These are phyloP conservation scores for Dissophora globulifera DNA, from an alignment of 192 early-diverging fungal species.

Conservation along the genomic window DNA sequence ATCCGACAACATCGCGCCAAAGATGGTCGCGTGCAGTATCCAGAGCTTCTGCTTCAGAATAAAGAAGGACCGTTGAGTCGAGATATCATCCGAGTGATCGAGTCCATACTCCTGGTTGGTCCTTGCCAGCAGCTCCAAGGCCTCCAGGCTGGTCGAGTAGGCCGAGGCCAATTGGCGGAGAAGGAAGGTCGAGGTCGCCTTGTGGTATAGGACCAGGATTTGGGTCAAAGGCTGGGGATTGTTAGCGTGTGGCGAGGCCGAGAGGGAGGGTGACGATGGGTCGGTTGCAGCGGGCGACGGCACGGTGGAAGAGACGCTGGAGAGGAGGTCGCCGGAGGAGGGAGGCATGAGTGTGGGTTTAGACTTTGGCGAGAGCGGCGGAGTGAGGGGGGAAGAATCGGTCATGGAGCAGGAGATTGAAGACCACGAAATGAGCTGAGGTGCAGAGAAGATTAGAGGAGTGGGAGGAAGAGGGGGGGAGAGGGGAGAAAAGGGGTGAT, in stretches of 20 bases:
- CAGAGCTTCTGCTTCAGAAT: slow-evolving; percentile 53
- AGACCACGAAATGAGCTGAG: background rate
- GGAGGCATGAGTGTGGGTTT: slow-evolving; percentile 11
- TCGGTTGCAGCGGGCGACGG: slow-evolving; percentile 4
- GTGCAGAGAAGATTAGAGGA: no score
- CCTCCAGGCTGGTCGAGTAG: slow-evolving; percentile 32
- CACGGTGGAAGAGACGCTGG: background rate
- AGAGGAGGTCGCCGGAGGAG: background rate
- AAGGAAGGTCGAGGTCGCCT: slow-evolving; percentile 46
- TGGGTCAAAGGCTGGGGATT: slow-evolving; percentile 11
- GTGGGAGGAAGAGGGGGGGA: background rate
- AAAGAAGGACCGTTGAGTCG: slow-evolving; percentile 29
- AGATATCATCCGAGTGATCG: slow-evolving; percentile 1
- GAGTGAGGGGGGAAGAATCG: slow-evolving; percentile 20
- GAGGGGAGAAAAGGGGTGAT: background rate
- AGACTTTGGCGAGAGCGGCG: slow-evolving; percentile 36
- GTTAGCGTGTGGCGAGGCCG: background rate
- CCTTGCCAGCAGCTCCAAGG: slow-evolving; percentile 31
- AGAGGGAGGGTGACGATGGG: slow-evolving; percentile 5
- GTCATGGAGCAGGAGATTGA: slow-evolving; percentile 2
- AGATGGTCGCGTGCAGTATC: slow-evolving; percentile 48
- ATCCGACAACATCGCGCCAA: slow-evolving; percentile 53
- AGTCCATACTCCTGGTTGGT: slow-evolving; percentile 40
- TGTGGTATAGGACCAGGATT: slow-evolving; percentile 48
- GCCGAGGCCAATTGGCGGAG: slow-evolving; percentile 49